A percentile compares a stretch with the other conserved stretches of the same genome.
phyloP scores from a whole-genome alignment of 352 stramenopile species.

The Pythium phragmiticola region DNA sequence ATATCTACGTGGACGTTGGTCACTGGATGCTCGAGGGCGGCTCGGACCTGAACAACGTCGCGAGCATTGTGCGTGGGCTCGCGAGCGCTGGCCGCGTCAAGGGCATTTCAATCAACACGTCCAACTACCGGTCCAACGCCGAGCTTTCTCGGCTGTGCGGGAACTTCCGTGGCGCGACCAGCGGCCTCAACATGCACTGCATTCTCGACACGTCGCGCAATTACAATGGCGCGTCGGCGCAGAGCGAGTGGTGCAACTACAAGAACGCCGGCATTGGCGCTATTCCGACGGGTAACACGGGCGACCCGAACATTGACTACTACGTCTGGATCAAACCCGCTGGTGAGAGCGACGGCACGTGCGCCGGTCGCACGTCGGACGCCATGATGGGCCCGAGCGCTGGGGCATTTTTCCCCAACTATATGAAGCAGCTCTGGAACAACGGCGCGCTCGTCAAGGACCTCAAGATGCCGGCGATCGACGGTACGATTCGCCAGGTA shows the following conservation, averaged over 20 bases:
- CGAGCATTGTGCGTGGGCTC: conserved; percentile 42
- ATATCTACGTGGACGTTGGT: conserved; percentile 63
- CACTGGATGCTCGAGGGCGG: conserved; percentile 47
- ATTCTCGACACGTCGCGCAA: conserved; percentile 73
- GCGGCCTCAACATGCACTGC: conserved; percentile 40
- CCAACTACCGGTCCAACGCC: conserved; percentile 62
- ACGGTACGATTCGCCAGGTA: conserved; percentile 12
- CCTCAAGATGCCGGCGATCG: conserved; percentile 13
- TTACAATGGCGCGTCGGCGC: conserved; percentile 36
- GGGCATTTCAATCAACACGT: conserved; percentile 70
- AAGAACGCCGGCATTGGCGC: conserved; percentile 52
- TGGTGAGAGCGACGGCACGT: conserved; percentile 66
- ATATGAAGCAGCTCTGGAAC: conserved; percentile 58
- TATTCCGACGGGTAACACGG: conserved; percentile 49
- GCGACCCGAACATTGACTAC: conserved; percentile 56
- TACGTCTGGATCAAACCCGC: conserved; percentile 73
- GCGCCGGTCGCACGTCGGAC: conserved; percentile 26
- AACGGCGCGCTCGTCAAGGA: conserved; percentile 42
- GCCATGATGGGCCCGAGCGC: conserved; percentile 39
- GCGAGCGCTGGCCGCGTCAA: conserved; percentile 39
- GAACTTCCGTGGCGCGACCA: conserved; percentile 48
- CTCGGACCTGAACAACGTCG: conserved; percentile 27
- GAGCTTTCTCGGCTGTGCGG: conserved; percentile 51
- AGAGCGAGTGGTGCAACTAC: conserved; percentile 71
- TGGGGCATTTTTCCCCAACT: conserved; percentile 48